A percentile compares a stretch with the other conserved stretches of the same genome.
phyloP scores from a whole-genome alignment of 78 protist genomes.

The Pigoraptor vietnamica region DNA sequence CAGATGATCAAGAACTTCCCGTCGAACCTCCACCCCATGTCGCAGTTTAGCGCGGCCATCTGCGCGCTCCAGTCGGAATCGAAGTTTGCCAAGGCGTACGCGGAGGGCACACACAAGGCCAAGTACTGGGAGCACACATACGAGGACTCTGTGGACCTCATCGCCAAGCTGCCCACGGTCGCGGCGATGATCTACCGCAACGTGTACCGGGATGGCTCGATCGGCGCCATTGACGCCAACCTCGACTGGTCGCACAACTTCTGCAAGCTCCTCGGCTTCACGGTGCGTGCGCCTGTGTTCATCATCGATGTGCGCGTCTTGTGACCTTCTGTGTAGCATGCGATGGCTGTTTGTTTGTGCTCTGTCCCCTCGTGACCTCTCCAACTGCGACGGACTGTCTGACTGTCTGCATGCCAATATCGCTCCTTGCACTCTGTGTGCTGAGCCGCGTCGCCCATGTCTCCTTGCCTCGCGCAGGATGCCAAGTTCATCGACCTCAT shows the following conservation, averaged over 20 bases:
- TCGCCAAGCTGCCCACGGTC: slow-evolving; percentile 90
- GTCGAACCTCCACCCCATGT: slow-evolving; percentile 92
- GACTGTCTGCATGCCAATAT: too few species aligned
- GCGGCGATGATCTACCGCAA: slow-evolving; percentile 89
- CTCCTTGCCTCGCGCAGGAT: background rate
- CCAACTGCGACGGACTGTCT: too few species aligned
- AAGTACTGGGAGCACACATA: slow-evolving; percentile 84
- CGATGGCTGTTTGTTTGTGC: background rate
- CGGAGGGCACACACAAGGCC: slow-evolving; percentile 75
- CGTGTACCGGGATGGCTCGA: slow-evolving; percentile 54
- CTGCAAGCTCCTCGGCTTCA: slow-evolving; percentile 70
- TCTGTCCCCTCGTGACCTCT: too few species aligned
- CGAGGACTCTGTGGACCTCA: slow-evolving; percentile 86
- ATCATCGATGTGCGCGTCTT: too few species aligned
- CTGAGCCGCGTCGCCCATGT: too few species aligned
- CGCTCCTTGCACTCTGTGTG: too few species aligned
- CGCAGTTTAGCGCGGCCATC: slow-evolving; percentile 73
- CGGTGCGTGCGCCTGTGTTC: background rate
- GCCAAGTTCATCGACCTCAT: slow-evolving; percentile 81
- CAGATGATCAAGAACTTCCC: slow-evolving; percentile 74
- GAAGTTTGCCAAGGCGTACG: slow-evolving; percentile 84
- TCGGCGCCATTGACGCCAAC: slow-evolving; percentile 49
- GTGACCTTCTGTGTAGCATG: too few species aligned
- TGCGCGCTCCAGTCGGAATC: slow-evolving; percentile 71
- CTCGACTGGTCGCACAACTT: slow-evolving; percentile 87